Percentiles rank a stretch among this genome's conserved stretches.
Conservation (phyloP, 129 eudicot genomes). For the Cynara cardunculus region DNA sequence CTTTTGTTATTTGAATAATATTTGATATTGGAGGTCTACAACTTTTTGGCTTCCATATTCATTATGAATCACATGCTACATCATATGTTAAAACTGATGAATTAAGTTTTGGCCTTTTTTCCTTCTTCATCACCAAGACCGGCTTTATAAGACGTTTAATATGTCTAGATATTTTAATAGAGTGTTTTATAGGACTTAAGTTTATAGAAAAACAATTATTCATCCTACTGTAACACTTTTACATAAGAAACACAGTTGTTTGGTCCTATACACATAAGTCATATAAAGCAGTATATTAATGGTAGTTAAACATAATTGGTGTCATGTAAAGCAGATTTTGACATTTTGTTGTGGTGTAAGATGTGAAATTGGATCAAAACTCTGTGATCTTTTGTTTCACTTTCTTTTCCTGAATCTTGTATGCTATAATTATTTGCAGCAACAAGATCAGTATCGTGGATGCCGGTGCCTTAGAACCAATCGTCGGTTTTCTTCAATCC, state of each 20-base stretch:
- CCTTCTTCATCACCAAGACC: too few relatives aligned
- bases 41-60: too few relatives aligned
- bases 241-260: not conserved
- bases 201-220: too few relatives aligned
- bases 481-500: conserved; percentile 66
- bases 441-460: conserved; percentile 77
- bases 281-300: not conserved
- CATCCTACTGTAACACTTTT: not conserved
- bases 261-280: not conserved
- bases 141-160: too few relatives aligned
- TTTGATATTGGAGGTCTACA: not conserved
- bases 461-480: conserved; percentile 85
- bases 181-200: too few relatives aligned
- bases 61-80: too few relatives aligned
- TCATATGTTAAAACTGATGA: too few relatives aligned
- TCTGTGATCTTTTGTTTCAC: not conserved
- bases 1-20: not conserved
- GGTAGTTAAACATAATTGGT: not conserved
- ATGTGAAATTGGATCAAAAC: too few relatives aligned
- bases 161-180: too few relatives aligned
- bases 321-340: not conserved
- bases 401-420: not conserved
- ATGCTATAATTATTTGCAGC: conserved; percentile 32
- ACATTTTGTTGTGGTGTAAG: too few relatives aligned
- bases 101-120: too few relatives aligned